Evolutionary conservation across 805 yeast species (phyloP).

Genomic region (Candida glaebosa): DNA sequence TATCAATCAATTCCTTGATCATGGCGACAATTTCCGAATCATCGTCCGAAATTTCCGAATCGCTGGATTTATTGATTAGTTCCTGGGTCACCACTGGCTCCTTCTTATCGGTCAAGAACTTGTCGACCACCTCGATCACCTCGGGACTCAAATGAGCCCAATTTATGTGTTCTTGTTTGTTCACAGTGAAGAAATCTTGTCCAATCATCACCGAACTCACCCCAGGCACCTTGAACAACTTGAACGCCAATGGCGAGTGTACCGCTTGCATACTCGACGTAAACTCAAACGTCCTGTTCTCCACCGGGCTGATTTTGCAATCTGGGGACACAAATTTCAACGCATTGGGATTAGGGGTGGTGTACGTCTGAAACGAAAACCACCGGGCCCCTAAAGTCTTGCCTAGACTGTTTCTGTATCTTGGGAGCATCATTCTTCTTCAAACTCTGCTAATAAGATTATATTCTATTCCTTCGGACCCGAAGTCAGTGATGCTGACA

Average conservation of each 20-base stretch:
- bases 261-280: conserved; percentile 52
- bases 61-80: conserved; percentile 36
- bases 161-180: conserved; percentile 55
- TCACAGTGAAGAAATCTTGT: conserved; percentile 67
- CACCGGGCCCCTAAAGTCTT: conserved; percentile 14
- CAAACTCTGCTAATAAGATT: no score
- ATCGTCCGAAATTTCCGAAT: conserved; percentile 49
- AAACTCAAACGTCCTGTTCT: conserved; percentile 48
- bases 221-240: conserved; percentile 56
- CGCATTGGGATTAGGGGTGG: conserved; percentile 77
- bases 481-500: conserved; percentile 1
- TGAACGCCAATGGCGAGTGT: conserved; percentile 62
- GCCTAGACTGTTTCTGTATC: not conserved
- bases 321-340: conserved; percentile 58
- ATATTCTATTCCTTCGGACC: no score
- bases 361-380: conserved; percentile 41
- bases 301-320: conserved; percentile 43
- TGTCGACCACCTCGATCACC: conserved; percentile 61
- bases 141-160: conserved; percentile 60
- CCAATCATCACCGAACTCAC: conserved; percentile 75
- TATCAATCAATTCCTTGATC: conserved; percentile 66
- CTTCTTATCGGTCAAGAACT: conserved; percentile 34
- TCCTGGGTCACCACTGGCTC: conserved; percentile 42
- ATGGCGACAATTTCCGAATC: conserved; percentile 65
- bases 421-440: not conserved